Conservation (phyloP, 2,329 filamentous ascomycete genomes). For the Colletotrichum sojae region DNA sequence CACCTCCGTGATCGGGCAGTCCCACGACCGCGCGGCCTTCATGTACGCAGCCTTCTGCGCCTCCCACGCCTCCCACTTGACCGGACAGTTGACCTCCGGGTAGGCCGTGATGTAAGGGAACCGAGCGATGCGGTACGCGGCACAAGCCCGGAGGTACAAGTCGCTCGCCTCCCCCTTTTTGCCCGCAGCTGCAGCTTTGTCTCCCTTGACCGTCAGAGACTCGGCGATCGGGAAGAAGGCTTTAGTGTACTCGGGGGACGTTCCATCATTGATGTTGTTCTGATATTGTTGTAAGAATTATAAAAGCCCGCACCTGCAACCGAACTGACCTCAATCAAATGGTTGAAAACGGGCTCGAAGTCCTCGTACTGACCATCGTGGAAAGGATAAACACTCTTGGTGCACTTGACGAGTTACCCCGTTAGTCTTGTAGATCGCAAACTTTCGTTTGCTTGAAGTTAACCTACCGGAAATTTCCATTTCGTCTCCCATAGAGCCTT, state of each 20-base stretch:
- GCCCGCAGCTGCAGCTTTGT: conserved; percentile 62
- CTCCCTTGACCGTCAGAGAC: conserved; percentile 66
- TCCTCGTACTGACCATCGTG: conserved; percentile 79
- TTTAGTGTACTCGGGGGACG: conserved; percentile 74
- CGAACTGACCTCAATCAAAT: conserved; percentile 67
- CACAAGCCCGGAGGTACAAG: conserved; percentile 78
- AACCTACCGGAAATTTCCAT: conserved; percentile 76
- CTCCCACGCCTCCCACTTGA: conserved; percentile 75
- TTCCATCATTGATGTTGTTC: conserved; percentile 75
- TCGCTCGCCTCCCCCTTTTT: conserved; percentile 69
- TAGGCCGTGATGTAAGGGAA: conserved; percentile 71
- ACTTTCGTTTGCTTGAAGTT: not conserved
- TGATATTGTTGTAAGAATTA: conserved; percentile 41
- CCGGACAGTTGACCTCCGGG: conserved; percentile 54
- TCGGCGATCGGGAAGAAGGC: conserved; percentile 74
- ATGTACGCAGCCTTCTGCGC: conserved; percentile 75
- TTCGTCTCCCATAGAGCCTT: conserved; percentile 81
- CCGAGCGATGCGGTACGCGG: conserved; percentile 80
- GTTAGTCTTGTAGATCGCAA: not conserved
- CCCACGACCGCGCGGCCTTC: conserved; percentile 68
- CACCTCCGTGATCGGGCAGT: conserved; percentile 73
- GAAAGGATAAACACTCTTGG: conserved; percentile 79
- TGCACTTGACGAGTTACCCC: conserved; percentile 55
- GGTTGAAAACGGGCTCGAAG: conserved; percentile 78
- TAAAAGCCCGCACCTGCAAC: too few relatives aligned